Conservation (phyloP, 495 filamentous ascomycete genomes). For the Penicillium dipodomyicola region DNA sequence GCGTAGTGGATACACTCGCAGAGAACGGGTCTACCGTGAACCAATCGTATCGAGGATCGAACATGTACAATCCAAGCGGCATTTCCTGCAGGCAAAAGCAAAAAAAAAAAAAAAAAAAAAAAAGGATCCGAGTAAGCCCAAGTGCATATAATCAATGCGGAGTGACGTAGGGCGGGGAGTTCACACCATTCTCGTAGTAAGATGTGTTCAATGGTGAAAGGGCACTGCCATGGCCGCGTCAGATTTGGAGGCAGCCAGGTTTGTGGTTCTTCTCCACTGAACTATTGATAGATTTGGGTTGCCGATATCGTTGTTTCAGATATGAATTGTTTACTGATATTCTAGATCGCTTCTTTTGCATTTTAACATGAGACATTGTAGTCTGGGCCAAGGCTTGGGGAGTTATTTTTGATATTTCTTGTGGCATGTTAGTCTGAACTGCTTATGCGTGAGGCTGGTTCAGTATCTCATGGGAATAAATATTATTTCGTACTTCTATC, state of each 20-base stretch:
- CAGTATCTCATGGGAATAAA: neutral
- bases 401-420: neutral
- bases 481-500: neutral
- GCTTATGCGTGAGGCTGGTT: neutral
- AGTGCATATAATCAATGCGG: neutral
- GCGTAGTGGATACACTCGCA: slow-evolving; percentile 6
- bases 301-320: slow-evolving; percentile 15
- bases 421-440: neutral
- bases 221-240: slow-evolving; percentile 20
- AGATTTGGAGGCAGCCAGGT: slow-evolving; percentile 17
- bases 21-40: neutral
- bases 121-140: neutral
- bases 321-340: slow-evolving; percentile 3
- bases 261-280: slow-evolving; percentile 18
- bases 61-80: neutral
- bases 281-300: slow-evolving; percentile 23
- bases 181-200: neutral
- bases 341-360: slow-evolving; percentile 8
- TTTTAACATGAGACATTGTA: slow-evolving; percentile 14
- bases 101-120: neutral
- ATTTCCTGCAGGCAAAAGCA: slow-evolving; percentile 4
- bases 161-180: neutral
- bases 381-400: neutral
- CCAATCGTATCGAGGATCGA: neutral
- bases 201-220: neutral